Base-by-base conservation (phyloP, 2,329 filamentous ascomycete species). In the Paraphoma chrysanthemicola region DNA sequence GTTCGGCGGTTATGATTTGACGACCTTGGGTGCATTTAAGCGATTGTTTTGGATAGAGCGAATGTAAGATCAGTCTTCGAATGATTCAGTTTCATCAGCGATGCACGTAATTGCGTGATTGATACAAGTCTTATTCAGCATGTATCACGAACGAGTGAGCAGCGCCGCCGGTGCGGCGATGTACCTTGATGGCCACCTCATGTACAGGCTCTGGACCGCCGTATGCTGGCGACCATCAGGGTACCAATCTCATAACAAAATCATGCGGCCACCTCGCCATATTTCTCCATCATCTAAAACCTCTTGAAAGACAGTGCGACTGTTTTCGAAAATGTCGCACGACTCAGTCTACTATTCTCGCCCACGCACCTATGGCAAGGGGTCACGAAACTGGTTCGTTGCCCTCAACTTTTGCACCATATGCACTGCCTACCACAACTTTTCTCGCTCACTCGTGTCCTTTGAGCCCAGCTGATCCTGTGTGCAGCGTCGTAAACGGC, bases 311-410 rank as follows among this genome's bases (percentile, higher is more conserved):
- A 17, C 30, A 36, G 12, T 30, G n/a, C 31, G 31, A 23, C 23
- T 23, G 5, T 23, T 23, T 23, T 23, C 23, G 42, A 59, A 33
- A 14, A 72, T 72, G 69, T 70, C 69, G 6, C 69, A 72, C 64
- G 68, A 72, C 47, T 55, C 57, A 8, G 92, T 98, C 83, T 98
- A 93, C 92, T 96, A 96, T 88, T 96, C 92, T 77, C 93, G 93
- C 82, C 94, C 95, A 77, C 90, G 93, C 82, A 92, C 82, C 80
- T 97, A 96, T 87, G 93, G 93, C 85, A 97, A 97, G 87, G 93
- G 93, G 83, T 86, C 91, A 80, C 90, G 93, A 80, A 82, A 84
- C 80, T 97, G 93, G 93, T 97, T 91, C 1, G 58, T 59, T 8
- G 28, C 28, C 9, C 18, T 39, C n/a, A 12, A 12, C 5, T 80